Conservation (phyloP, 805 yeast genomes). For the Alloascoidea hylecoeti region DNA sequence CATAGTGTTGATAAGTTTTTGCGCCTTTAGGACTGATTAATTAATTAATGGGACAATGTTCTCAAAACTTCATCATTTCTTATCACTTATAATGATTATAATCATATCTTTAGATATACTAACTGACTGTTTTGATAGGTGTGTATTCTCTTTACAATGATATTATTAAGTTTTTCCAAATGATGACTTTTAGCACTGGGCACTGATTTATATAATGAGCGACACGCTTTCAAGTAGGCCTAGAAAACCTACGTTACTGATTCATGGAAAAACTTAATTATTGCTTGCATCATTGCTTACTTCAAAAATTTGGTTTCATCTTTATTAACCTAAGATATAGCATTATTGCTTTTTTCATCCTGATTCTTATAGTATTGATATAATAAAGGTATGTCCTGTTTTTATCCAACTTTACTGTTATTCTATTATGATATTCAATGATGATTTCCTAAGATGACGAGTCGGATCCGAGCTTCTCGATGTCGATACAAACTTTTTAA, state of each 20-base stretch:
- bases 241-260: constrained; percentile 96
- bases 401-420: too few relatives aligned
- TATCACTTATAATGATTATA: background rate
- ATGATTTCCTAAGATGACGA: constrained; percentile 86
- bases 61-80: constrained; percentile 4
- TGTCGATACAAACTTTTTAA: constrained; percentile 68
- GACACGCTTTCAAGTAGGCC: constrained; percentile 92
- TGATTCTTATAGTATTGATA: too few relatives aligned
- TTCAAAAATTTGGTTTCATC: too few relatives aligned
- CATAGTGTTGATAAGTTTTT: constrained; percentile 62
- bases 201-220: constrained; percentile 90
- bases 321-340: too few relatives aligned
- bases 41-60: constrained; percentile 38
- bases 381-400: too few relatives aligned
- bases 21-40: constrained; percentile 96
- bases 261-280: too few relatives aligned
- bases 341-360: too few relatives aligned
- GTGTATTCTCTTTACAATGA: too few relatives aligned
- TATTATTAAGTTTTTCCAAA: too few relatives aligned
- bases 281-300: too few relatives aligned
- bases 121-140: constrained; percentile 8
- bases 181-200: constrained; percentile 98
- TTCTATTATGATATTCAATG: too few relatives aligned
- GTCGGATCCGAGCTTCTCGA: constrained; percentile 94
- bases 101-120: constrained; percentile 6